A percentile compares a stretch with the other conserved stretches of the same genome.
phyloP scores from a whole-genome alignment of 2,329 filamentous ascomycete species.

The Penicillium sp. region DNA sequence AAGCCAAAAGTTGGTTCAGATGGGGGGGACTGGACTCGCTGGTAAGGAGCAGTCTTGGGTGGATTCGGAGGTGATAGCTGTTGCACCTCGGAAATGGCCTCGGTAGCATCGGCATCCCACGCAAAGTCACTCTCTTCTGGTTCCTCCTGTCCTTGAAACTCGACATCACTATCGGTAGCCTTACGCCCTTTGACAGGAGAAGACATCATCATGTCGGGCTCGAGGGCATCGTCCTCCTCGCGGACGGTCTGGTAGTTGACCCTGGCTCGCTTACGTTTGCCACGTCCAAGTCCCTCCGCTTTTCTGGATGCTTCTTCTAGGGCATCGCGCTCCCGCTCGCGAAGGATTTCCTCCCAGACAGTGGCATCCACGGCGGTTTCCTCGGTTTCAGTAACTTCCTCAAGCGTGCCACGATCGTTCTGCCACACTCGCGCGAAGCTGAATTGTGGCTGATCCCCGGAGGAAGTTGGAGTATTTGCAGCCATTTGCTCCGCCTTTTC shows the following conservation, averaged over 20 bases:
- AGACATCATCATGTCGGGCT: slow-evolving; percentile 17
- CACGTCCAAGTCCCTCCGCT: slow-evolving; percentile 78
- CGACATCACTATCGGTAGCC: slow-evolving; percentile 32
- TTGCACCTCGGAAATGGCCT: slow-evolving; percentile 20
- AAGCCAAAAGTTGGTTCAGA: slow-evolving; percentile 7
- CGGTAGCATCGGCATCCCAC: slow-evolving; percentile 7
- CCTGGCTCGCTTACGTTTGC: slow-evolving; percentile 70
- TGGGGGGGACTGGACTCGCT: slow-evolving; percentile 35
- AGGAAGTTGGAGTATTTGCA: neutral
- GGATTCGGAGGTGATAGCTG: slow-evolving; percentile 6
- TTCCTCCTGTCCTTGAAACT: slow-evolving; percentile 33
- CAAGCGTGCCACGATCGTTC: slow-evolving; percentile 71
- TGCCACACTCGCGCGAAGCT: slow-evolving; percentile 91
- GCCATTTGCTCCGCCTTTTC: slow-evolving; percentile 70
- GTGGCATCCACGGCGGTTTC: slow-evolving; percentile 61
- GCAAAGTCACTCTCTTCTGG: slow-evolving; percentile 30
- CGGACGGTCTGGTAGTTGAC: slow-evolving; percentile 32
- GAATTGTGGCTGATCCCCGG: slow-evolving; percentile 73
- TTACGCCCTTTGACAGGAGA: slow-evolving; percentile 28
- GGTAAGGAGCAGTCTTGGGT: slow-evolving; percentile 39
- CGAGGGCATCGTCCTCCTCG: slow-evolving; percentile 11
- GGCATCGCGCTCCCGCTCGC: slow-evolving; percentile 77
- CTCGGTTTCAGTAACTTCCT: slow-evolving; percentile 58
- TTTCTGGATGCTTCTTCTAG: slow-evolving; percentile 69
- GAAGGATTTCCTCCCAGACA: slow-evolving; percentile 89